A percentile compares a stretch with the other conserved stretches of the same genome.
Conservation (phyloP, 1,284 basidiomycete genomes). For the Ustilago cynodontis region DNA sequence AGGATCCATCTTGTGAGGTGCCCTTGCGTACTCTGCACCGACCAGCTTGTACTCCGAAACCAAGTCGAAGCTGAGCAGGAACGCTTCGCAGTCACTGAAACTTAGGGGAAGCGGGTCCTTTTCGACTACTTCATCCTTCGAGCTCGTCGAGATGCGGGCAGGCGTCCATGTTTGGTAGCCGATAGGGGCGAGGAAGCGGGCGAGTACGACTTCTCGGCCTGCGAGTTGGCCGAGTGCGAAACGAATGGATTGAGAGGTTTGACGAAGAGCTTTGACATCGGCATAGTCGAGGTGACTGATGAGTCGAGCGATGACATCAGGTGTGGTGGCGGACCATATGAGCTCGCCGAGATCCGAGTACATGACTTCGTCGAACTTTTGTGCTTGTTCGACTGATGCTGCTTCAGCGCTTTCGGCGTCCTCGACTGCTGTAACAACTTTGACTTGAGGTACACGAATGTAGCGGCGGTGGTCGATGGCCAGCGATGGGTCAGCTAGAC, state of each 20-base stretch:
- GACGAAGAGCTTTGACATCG: conserved; percentile 63
- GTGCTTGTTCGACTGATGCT: not conserved
- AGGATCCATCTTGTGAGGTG: conserved; percentile 62
- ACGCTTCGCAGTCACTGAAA: conserved; percentile 64
- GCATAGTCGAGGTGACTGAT: conserved; percentile 58
- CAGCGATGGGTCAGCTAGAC: conserved; percentile 50
- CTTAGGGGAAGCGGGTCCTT: conserved; percentile 62
- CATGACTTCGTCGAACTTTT: conserved; percentile 41
- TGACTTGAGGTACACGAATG: conserved; percentile 21
- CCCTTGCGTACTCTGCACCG: conserved; percentile 50
- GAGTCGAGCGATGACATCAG: conserved; percentile 54
- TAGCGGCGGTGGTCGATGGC: conserved; percentile 43
- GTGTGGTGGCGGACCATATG: conserved; percentile 58
- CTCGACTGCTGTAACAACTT: not conserved
- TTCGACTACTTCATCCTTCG: conserved; percentile 7
- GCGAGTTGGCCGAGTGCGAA: conserved; percentile 44
- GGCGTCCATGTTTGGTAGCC: conserved; percentile 61
- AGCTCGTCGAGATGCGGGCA: conserved; percentile 8
- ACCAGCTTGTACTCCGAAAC: conserved; percentile 59
- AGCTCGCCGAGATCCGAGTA: conserved; percentile 60
- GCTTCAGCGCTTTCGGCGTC: not conserved
- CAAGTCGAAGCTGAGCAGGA: conserved; percentile 60
- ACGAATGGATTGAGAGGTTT: conserved; percentile 58
- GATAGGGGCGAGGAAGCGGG: conserved; percentile 59
- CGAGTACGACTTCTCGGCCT: conserved; percentile 57